Evolutionary conservation across 108 stramenopile species (phyloP), one percentile per base, ranked within the genome.

Genomic region (Stephanodiscus triporus): DNA sequence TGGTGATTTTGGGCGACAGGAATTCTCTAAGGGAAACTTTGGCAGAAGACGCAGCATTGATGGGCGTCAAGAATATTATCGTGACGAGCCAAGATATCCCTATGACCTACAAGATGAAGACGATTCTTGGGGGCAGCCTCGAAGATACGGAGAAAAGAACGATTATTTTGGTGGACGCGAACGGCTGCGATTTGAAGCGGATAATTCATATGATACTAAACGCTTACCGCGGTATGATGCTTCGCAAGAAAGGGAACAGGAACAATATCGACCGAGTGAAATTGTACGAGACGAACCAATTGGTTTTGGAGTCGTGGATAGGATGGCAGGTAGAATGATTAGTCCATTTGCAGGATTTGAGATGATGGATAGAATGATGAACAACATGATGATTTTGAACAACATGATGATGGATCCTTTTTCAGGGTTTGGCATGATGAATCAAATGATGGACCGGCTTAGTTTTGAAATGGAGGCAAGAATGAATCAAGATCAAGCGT

Each of bases 351-450:
- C 13, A 9, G 55, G 55, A 29, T 23, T 55, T 34, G 56, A 57
- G 30, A 57, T 57, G 27, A 29, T 57, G 56, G 56, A 57, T 32
- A 30, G 27, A 6, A 57, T 57, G 56, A 30, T 57, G 56, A 29
- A 32, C 30, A 29, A 29, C 24, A 54, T 54, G 53, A 19, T 54
- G 9, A 26, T n/a, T n/a, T n/a, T n/a, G n/a, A n/a, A 54, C 7
- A 24, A 53, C 6, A 54, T 54, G 43, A 45, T 45, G 14, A 45
- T 16, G 43, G 14, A 45, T 45, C 43, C 43, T 45, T 45, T 45
- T 45, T 45, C 43, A 14, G 56, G 56, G 0, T 27, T 57, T 5
- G 56, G 56, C 27, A 57, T 57, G 56, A 57, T 57, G 27, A 57
- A 57, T 30, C 29, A 57, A 16, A 30, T 27, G 27, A 57, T 57